Base-by-base conservation (phyloP, 2,329 filamentous ascomycete genomes). In the Exophiala sp. region DNA sequence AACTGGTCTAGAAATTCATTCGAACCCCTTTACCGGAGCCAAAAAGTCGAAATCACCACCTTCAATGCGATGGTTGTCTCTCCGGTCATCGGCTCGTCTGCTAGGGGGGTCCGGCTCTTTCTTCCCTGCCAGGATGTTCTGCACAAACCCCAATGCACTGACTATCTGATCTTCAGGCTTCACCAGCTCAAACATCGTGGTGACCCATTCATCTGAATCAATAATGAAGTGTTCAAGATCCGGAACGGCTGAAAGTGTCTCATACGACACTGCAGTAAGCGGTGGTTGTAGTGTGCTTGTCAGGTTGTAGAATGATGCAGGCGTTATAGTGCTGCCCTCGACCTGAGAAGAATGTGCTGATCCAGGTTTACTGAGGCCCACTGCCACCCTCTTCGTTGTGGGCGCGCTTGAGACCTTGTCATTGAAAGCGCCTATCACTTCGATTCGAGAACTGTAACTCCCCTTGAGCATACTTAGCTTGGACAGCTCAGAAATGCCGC, bases 401-500 rank as follows among this genome's bases (percentile, higher is more conserved):
- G 42, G 24, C 24, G 24, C 48, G 9, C 32, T 46, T 1, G 39
- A 44, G 16, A 60, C 18, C 24, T 51, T 58, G 20, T 63, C 61
- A n/a, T 53, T 41, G 36, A 60, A 63, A 1, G 45, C 32, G 5
- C 48, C 54, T 29, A 63, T 49, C 8, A 52, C 29, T 14, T 57
- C 54, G 18, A 61, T 51, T 1, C 61, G 59, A 41, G 56, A 46
- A 44, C 49, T 59, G 42, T 61, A 60, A 9, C 50, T 60, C 4
- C 59, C 61, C 10, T 62, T 59, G 21, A 63, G 47, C 33, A 61
- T 50, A 33, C 51, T 57, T 8, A 63, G 38, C 41, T 53, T 59
- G 39, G 51, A 55, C 18, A 62, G 14, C 38, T 61, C 50, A 2
- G 55, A 33, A 9, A 62, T 47, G 24, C 62, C 62, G 3, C 61